A percentile compares a stretch with the other conserved stretches of the same genome.
phyloP scores from a whole-genome alignment of 805 yeast species.

The Pichia exigua region DNA sequence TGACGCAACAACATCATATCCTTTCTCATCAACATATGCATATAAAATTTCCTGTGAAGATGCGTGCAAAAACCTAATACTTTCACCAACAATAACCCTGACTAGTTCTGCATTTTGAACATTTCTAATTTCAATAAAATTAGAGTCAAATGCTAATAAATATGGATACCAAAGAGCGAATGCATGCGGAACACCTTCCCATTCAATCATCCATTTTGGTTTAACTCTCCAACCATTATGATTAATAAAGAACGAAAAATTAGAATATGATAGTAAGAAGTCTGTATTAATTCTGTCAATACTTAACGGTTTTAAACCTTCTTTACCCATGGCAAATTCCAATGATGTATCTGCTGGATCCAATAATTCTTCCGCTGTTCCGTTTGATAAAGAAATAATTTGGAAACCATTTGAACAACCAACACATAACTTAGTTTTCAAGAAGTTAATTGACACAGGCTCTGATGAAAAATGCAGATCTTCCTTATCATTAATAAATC shows the following conservation, averaged over 20 bases:
- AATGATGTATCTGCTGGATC: constrained; percentile 98
- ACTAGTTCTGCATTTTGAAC: constrained; percentile 81
- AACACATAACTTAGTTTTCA: constrained; percentile 82
- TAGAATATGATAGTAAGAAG: constrained; percentile 82
- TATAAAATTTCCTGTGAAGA: constrained; percentile 90
- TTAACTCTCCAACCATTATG: constrained; percentile 94
- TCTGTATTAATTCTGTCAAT: constrained; percentile 86
- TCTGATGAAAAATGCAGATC: constrained; percentile 83
- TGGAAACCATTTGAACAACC: constrained; percentile 97
- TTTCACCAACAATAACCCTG: constrained; percentile 87
- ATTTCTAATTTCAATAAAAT: constrained; percentile 86
- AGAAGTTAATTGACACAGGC: constrained; percentile 83
- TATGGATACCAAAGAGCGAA: constrained; percentile 95
- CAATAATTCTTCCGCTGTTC: constrained; percentile 78
- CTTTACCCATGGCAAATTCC: constrained; percentile 83
- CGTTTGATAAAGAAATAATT: constrained; percentile 77
- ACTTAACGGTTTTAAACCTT: constrained; percentile 73
- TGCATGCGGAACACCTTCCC: constrained; percentile 95
- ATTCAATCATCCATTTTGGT: constrained; percentile 86
- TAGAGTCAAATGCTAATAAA: constrained; percentile 80
- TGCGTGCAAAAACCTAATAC: constrained; percentile 80
- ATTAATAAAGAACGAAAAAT: constrained; percentile 90
- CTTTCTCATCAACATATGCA: constrained; percentile 84
- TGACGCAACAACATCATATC: constrained; percentile 86
- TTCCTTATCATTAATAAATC: constrained; percentile 55